Evolutionary conservation across 2,329 filamentous ascomycete genomes (phyloP), one percentile per base, ranked within the genome.

Genomic region (Colletotrichum filicis): DNA sequence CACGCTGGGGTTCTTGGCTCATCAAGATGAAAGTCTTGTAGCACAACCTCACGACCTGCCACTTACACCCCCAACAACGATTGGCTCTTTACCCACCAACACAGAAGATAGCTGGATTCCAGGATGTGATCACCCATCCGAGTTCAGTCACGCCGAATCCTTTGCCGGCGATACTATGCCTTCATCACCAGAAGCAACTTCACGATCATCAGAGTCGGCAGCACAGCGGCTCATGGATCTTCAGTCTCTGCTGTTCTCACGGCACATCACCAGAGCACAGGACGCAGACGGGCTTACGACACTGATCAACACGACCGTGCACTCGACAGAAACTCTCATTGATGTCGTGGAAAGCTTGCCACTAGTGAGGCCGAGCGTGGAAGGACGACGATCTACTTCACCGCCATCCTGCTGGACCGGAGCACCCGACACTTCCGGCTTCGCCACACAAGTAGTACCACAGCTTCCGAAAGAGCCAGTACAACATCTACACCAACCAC

Each of bases 321-420:
- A 71, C 35, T 70, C 71, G 3, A 71, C 66, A 3, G 71, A 73
- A 49, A 71, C 60, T 7, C 55, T 73, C 19, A 73, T 73, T 12
- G 71, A 73, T 4, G 63, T 73, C 22, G 49, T 66, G 5, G 60
- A 73, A 22, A 58, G 60, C 49, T 19, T 73, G 5, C 61, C 71
- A 11, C 35, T 22, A 8, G 46, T 71, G 55, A 53, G 26, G 37
- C 56, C 55, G 12, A 71, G 66, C 16, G 55, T 61, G 6, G 71
- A 73, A 32, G 66, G 60, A 14, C 46, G 66, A 9, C 66, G 61
- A 22, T 70, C 71, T 2, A 22, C 37, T 24, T 73, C 71, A 14
- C 71, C 71, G 22, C 26, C 63, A 1, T 35, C 66, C 1, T 42
- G 30, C 3, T 73, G 71, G 66, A 66, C 66, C 14, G 32, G 42